Conservation (phyloP, 345 rosid genomes). For the Gossypium bickii region DNA sequence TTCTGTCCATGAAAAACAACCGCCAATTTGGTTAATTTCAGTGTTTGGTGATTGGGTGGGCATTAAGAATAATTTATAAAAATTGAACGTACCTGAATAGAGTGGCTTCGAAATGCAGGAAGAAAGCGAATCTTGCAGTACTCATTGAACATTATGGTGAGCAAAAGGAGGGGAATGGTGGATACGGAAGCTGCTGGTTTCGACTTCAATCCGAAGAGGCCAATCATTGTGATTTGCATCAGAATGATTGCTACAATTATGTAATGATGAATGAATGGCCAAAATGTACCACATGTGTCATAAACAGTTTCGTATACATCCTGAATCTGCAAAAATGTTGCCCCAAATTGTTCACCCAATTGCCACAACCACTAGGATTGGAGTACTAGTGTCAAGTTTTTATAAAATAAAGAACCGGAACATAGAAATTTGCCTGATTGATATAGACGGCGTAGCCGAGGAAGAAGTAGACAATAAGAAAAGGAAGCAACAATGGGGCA, state of each 20-base stretch:
- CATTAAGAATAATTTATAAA: neutral
- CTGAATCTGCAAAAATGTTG: slow-evolving; percentile 47
- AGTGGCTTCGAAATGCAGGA: slow-evolving; percentile 53
- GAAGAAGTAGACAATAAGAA: slow-evolving; percentile 72
- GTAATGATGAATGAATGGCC: slow-evolving; percentile 82
- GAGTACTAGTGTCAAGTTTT: neutral
- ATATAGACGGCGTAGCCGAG: slow-evolving; percentile 72
- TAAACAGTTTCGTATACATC: slow-evolving; percentile 69
- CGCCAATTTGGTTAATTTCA: neutral
- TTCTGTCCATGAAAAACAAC: slow-evolving; percentile 39
- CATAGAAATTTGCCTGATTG: slow-evolving; percentile 57
- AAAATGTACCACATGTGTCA: slow-evolving; percentile 73
- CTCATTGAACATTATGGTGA: slow-evolving; percentile 70
- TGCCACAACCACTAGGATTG: neutral
- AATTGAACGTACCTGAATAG: slow-evolving; percentile 49
- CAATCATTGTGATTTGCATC: slow-evolving; percentile 92
- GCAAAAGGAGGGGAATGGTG: slow-evolving; percentile 62
- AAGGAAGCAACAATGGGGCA: slow-evolving; percentile 76
- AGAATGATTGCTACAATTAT: slow-evolving; percentile 61
- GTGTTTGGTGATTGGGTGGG: neutral
- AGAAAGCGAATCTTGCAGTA: slow-evolving; percentile 88
- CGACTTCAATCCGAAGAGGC: slow-evolving; percentile 85
- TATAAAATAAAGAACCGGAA: neutral
- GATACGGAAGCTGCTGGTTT: slow-evolving; percentile 80
- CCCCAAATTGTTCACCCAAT: neutral